A percentile compares a stretch with the other conserved stretches of the same genome.
Conservation (phyloP, 805 yeast genomes). For the Limtongia smithiae region DNA sequence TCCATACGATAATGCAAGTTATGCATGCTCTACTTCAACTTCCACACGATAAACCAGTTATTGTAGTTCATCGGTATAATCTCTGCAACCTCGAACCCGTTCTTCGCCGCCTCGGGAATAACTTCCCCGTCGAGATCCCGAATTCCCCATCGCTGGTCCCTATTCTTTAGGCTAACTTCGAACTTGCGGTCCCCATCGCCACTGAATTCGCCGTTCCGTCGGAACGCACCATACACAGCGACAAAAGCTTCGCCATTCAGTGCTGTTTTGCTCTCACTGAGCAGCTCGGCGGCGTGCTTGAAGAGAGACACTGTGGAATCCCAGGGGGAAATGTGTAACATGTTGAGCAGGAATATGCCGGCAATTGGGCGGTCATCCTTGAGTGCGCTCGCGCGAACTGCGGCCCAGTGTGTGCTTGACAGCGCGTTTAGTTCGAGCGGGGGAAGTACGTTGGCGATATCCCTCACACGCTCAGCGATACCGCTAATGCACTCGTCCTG, state of each 20-base stretch:
- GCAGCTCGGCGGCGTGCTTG: conserved; percentile 7
- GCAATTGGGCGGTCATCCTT: conserved; percentile 10
- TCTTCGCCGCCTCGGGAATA: conserved; percentile 22
- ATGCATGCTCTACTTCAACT: no score
- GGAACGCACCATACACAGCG: conserved; percentile 26
- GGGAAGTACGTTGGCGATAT: conserved; percentile 3
- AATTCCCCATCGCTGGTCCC: conserved; percentile 26
- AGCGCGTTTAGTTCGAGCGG: conserved; percentile 20
- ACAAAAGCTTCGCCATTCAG: conserved; percentile 8
- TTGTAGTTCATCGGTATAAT: conserved; percentile 11
- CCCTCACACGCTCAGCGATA: conserved; percentile 5
- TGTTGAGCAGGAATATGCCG: conserved; percentile 22
- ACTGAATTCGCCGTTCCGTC: conserved; percentile 21
- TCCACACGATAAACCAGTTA: conserved; percentile 22
- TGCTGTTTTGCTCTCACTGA: neutral
- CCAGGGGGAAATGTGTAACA: conserved; percentile 28
- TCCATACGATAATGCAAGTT: no score
- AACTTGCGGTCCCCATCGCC: conserved; percentile 23
- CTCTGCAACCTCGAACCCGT: conserved; percentile 16
- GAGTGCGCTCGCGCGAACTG: neutral
- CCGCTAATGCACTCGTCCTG: conserved; percentile 24
- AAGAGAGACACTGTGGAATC: conserved; percentile 16
- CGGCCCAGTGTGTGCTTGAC: conserved; percentile 11
- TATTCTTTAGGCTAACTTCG: conserved; percentile 15
- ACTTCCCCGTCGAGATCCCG: conserved; percentile 25